Conservation (phyloP, 106 monocot genomes). For the Allium sativum region DNA sequence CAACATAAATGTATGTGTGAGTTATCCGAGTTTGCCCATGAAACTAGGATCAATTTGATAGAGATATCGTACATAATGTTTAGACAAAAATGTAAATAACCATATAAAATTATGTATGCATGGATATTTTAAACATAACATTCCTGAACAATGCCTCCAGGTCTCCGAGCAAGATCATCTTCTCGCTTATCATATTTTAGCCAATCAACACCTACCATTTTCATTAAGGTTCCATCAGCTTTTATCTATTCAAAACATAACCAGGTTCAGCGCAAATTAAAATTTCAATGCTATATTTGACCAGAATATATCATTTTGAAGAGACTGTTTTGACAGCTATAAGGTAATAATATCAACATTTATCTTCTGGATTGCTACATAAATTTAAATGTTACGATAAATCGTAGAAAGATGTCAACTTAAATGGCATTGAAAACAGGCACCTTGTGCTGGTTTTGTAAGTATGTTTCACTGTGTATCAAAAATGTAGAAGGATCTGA, state of each 20-base stretch:
- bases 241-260: constrained; percentile 48
- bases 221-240: constrained; percentile 75
- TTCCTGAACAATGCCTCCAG: constrained; percentile 93
- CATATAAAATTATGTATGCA: no score
- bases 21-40: constrained; percentile 5
- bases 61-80: no score
- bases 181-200: constrained; percentile 86
- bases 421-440: constrained; percentile 42
- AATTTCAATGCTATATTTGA: background rate
- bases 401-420: no score
- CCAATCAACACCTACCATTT: constrained; percentile 99
- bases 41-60: no score
- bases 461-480: constrained; percentile 77
- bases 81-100: no score
- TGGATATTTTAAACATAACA: no score
- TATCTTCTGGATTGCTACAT: no score
- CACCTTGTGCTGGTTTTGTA: constrained; percentile 84
- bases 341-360: no score
- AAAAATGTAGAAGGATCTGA: constrained; percentile 87
- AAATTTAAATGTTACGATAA: no score
- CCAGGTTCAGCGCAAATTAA: background rate
- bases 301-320: background rate
- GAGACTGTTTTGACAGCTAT: no score
- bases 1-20: no score
- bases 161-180: constrained; percentile 80